Conservation (phyloP, 1,284 basidiomycete species). For the Hypsizygus ulmarius region DNA sequence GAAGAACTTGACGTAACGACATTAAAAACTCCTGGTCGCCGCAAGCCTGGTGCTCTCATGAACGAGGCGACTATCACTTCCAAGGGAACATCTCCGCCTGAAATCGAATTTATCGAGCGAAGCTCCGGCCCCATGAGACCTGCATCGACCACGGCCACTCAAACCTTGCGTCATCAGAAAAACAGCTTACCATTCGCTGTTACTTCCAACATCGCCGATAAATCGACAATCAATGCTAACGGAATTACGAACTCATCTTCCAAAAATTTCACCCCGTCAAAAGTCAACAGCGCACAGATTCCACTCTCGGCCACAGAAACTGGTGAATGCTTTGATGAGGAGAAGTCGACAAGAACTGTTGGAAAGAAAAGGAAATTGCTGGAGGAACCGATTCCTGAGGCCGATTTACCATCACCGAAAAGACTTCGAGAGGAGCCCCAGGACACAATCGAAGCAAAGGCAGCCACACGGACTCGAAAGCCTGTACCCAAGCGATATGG, state of each 20-base stretch:
- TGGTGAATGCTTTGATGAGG: background rate
- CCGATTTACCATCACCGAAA: conserved; percentile 5
- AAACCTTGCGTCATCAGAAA: background rate
- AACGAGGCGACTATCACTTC: background rate
- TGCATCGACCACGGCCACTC: background rate
- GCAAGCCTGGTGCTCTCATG: background rate
- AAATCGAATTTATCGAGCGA: background rate
- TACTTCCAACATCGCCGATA: too few species aligned
- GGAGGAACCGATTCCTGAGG: background rate
- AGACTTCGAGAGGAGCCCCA: conserved; percentile 8
- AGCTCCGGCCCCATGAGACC: background rate
- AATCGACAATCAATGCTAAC: too few species aligned
- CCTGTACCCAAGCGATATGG: conserved; percentile 13
- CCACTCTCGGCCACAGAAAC: background rate
- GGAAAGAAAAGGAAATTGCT: conserved; percentile 14
- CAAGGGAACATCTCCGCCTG: background rate
- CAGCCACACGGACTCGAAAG: background rate
- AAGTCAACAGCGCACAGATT: too few species aligned
- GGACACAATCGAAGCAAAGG: background rate
- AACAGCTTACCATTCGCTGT: background rate
- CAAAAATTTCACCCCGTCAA: too few species aligned
- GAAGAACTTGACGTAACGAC: conserved; percentile 6
- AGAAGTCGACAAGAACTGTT: background rate
- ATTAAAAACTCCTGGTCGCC: background rate
- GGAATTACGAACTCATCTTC: too few species aligned